Base-by-base conservation (phyloP, 106 monocot species). In the Phalaenopsis equestris region DNA sequence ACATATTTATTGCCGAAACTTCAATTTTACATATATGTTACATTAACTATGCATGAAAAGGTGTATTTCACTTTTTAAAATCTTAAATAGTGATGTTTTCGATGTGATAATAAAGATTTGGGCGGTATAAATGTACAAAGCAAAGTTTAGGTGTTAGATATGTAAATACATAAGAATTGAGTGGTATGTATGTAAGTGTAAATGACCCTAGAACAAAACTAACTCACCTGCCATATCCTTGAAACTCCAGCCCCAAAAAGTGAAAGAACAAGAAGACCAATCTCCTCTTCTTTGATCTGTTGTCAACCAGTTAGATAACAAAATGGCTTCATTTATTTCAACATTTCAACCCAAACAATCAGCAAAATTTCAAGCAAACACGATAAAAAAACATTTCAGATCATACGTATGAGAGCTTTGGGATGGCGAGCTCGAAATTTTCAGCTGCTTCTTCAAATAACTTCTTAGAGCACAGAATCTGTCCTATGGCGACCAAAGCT, bases 191-290 rank as follows among this genome's bases (percentile, higher is more conserved):
- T 30, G 30, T 30, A 30, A 30, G 30, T 30, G 30, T 30, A 30
- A 72, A 4, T 39, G 24, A 39, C 70, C 37, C 14, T 9, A 39
- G 7, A 79, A 19, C 5, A 24, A 18, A 70, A 8, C 6, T 78
- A 67, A 12, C n/a, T 67, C 73, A 94, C 98, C 98, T 92, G 86
- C 55, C 43, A 85, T 41, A 88, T 73, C 56, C 78, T 84, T 67
- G 98, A 94, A 81, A 94, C 41, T 23, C 98, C 94, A 74, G 91
- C 94, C 30, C 90, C 89, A 85, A 85, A 99, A 18, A 52, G 86
- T 56, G 94, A 87, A 83, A 99, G 85, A 83, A 92, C 81, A 15
- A 93, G 85, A 77, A 91, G 78, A 24, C 84, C 82, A 65, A 86
- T 81, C 18, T 97, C 87, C 61, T 94, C 81, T 21, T 87, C 85